Evolutionary conservation across 2,329 filamentous ascomycete genomes (phyloP), one percentile per base, ranked within the genome.

Genomic region (Verticillium albo-atrum): DNA sequence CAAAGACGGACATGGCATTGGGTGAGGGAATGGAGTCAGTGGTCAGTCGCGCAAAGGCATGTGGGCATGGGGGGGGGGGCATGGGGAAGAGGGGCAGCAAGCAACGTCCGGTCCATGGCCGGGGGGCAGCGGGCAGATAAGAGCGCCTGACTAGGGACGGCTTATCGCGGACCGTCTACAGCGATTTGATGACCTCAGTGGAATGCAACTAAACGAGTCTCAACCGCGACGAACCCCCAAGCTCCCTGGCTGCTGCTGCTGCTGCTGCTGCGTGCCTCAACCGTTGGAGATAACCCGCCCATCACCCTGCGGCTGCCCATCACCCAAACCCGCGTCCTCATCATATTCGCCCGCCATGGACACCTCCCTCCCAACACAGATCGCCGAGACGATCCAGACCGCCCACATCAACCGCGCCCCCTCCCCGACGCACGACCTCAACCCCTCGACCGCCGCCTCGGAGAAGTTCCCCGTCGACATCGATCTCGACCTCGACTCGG

Each of bases 341-440:
- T 7, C 35, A 35, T 34, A 23, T 3, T 17, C n/a, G 42, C 32
- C n/a, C 53, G 56, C 57, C 58, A 68, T 56, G 60, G 89, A 89
- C 34, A 75, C 77, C 28, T 81, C 83, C n/a, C 73, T 85, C 20
- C 81, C 86, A 27, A 75, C 86, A 26, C 86, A 95, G 71, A 76
- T 94, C 60, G 90, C 91, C 53, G 90, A 91, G 68, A 89, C 89
- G 34, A 79, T 97, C 64, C 93, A 97, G 74, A 87, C 89, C 17
- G 90, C 87, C 34, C 90, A 89, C 70, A 88, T 97, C 75, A 89
- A 91, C 63, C 83, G 78, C 54, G 70, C 86, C 57, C 92, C 92
- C 0, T 91, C 90, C 42, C 82, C 88, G 5, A 73, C 71, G 55
- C 89, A 91, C 77, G 92, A 97, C 76, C 71, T 91, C 68, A 93